Evolutionary conservation across 2,329 filamentous ascomycete genomes (phyloP).

Genomic region (Fusarium tanahbumbuense): DNA sequence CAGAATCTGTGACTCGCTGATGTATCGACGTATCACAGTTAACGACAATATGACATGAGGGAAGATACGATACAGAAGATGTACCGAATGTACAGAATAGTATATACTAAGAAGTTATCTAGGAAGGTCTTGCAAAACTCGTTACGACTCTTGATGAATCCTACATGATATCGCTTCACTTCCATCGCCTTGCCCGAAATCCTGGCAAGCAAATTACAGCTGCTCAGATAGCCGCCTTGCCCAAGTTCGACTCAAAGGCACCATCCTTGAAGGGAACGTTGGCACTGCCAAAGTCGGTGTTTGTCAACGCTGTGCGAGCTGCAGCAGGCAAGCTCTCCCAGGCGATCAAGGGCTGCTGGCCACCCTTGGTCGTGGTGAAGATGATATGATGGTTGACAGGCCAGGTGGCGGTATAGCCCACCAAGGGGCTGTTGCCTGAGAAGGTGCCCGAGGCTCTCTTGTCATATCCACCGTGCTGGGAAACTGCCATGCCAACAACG

Average conservation of each 20-base stretch:
- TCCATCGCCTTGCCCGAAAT: neutral
- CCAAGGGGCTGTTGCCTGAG: slow-evolving; percentile 46
- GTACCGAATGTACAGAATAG: neutral
- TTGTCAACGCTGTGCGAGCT: slow-evolving; percentile 52
- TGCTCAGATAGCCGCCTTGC: slow-evolving; percentile 31
- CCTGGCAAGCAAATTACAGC: neutral
- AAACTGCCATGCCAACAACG: slow-evolving; percentile 52
- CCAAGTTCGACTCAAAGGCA: slow-evolving; percentile 43
- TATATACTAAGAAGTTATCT: neutral
- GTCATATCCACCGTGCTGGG: slow-evolving; percentile 53
- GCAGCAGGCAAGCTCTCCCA: slow-evolving; percentile 56
- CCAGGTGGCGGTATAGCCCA: slow-evolving; percentile 50
- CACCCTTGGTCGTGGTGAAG: slow-evolving; percentile 53
- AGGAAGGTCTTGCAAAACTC: neutral
- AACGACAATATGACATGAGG: neutral
- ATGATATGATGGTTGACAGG: slow-evolving; percentile 53
- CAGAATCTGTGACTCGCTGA: neutral
- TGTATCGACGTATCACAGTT: neutral
- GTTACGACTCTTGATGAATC: neutral
- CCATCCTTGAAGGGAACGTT: slow-evolving; percentile 57
- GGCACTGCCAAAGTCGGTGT: slow-evolving; percentile 57
- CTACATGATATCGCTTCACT: neutral
- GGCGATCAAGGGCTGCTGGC: slow-evolving; percentile 57
- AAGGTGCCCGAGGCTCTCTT: slow-evolving; percentile 42
- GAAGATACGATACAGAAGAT: neutral